Conservation (phyloP, 192 early-diverging fungal genomes). For the Mortierella alpina region DNA sequence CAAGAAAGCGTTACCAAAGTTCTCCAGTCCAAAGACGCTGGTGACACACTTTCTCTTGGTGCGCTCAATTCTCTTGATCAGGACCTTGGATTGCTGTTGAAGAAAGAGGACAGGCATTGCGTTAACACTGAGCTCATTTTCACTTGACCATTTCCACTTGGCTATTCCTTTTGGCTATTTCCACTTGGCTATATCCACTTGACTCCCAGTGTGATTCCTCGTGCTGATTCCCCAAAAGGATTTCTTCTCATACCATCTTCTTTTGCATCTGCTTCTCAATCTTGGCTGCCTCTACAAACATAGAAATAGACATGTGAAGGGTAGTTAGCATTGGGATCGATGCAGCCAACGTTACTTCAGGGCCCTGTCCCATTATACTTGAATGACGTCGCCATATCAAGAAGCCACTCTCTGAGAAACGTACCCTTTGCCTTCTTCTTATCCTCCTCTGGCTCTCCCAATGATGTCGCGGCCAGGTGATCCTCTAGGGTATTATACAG, state of each 20-base stretch:
- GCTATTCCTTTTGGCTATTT: too few species aligned
- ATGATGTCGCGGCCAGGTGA: constrained; percentile 29
- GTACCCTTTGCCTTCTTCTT: constrained; percentile 62
- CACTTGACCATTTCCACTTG: too few species aligned
- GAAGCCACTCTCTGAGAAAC: background rate
- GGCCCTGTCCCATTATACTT: background rate
- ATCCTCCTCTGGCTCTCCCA: constrained; percentile 48
- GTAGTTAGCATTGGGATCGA: too few species aligned
- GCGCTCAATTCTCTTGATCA: constrained; percentile 90
- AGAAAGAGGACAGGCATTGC: background rate
- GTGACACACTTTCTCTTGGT: constrained; percentile 95
- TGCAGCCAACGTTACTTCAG: too few species aligned
- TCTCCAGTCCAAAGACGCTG: constrained; percentile 83
- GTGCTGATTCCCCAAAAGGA: background rate
- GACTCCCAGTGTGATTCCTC: too few species aligned
- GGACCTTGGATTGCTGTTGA: constrained; percentile 68
- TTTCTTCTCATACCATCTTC: constrained; percentile 70
- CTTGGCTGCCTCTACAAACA: constrained; percentile 74
- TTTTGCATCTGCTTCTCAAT: constrained; percentile 79
- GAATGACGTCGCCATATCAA: background rate
- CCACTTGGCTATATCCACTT: too few species aligned
- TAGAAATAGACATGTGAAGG: constrained; percentile 14
- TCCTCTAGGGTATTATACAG: constrained; percentile 42
- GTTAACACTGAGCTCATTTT: background rate
- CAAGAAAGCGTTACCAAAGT: constrained; percentile 75